These are phyloP conservation scores for Gossypium ekmanianum DNA, from an alignment of 345 rosid species.

Conservation along the genomic window DNA sequence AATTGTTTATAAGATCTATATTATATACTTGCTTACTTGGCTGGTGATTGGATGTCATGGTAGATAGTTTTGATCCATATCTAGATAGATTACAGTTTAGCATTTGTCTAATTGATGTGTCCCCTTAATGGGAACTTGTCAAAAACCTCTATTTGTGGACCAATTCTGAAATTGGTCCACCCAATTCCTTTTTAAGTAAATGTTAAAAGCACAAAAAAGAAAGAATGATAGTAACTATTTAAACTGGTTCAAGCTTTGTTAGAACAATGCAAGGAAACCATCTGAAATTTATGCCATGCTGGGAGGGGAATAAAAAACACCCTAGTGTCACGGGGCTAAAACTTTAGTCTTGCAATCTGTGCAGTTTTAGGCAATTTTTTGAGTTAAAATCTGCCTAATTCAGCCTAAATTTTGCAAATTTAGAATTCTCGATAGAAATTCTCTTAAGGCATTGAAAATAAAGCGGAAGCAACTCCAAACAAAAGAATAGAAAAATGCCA, in stretches of 20 bases:
- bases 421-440: too few species aligned
- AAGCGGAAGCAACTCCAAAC: too few species aligned
- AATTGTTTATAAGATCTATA: neutral
- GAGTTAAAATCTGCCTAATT: too few species aligned
- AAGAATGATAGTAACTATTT: neutral
- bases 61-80: conserved; percentile 2
- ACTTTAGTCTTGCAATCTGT: too few species aligned
- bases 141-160: neutral
- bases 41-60: conserved; percentile 9
- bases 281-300: conserved; percentile 1
- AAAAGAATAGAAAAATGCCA: too few species aligned
- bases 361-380: too few species aligned
- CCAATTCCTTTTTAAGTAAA: neutral
- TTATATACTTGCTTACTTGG: neutral
- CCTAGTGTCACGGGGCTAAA: neutral
- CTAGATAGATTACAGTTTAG: neutral
- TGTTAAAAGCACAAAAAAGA: neutral
- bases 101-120: neutral
- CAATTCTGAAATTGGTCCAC: neutral
- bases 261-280: neutral
- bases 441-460: too few species aligned
- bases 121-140: conserved; percentile 3
- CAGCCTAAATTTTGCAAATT: too few species aligned
- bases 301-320: conserved; percentile 6
- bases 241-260: neutral